Percentiles rank a stretch among this genome's conserved stretches.
Evolutionary conservation across 1,284 basidiomycete species (phyloP).

Genomic region (Naganishia sp.): DNA sequence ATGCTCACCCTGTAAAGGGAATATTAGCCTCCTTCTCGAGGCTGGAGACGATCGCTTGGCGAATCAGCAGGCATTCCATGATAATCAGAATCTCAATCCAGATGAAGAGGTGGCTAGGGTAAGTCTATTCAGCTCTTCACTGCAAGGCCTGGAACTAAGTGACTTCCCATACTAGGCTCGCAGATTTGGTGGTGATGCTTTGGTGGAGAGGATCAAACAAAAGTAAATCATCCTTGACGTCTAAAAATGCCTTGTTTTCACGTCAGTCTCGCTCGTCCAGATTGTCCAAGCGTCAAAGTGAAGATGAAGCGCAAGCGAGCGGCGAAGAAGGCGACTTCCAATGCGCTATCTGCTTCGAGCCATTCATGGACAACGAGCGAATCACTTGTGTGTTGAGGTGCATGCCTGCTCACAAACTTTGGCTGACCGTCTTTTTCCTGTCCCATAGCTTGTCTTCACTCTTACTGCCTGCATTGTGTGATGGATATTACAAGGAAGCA

Average conservation of each 20-base stretch:
- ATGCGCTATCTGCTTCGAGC: conserved; percentile 49
- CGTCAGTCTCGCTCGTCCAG: not conserved
- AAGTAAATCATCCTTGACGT: conserved; percentile 25
- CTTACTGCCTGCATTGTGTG: conserved; percentile 48
- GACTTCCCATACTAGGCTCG: conserved; percentile 19
- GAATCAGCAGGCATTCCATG: conserved; percentile 17
- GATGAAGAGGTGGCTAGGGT: conserved; percentile 26
- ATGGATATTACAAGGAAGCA: conserved; percentile 41
- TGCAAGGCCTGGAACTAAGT: too few species aligned
- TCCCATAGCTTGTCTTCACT: conserved; percentile 43
- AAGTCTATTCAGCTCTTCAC: not conserved
- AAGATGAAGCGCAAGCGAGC: conserved; percentile 25
- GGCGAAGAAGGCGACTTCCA: conserved; percentile 34
- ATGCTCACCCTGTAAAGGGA: too few species aligned
- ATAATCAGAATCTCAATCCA: conserved; percentile 4
- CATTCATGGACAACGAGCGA: conserved; percentile 41
- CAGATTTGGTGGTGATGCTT: conserved; percentile 26
- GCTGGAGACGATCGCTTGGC: conserved; percentile 23
- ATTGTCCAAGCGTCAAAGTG: conserved; percentile 21
- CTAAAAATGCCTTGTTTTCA: not conserved
- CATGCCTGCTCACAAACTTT: not conserved
- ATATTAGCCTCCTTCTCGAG: conserved; percentile 14
- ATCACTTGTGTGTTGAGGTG: conserved; percentile 37
- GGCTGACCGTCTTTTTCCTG: not conserved
- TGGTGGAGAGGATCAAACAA: conserved; percentile 31